These are phyloP conservation scores for Juglanconis oblonga DNA, from an alignment of 2,329 filamentous ascomycete species.

Conservation along the genomic window DNA sequence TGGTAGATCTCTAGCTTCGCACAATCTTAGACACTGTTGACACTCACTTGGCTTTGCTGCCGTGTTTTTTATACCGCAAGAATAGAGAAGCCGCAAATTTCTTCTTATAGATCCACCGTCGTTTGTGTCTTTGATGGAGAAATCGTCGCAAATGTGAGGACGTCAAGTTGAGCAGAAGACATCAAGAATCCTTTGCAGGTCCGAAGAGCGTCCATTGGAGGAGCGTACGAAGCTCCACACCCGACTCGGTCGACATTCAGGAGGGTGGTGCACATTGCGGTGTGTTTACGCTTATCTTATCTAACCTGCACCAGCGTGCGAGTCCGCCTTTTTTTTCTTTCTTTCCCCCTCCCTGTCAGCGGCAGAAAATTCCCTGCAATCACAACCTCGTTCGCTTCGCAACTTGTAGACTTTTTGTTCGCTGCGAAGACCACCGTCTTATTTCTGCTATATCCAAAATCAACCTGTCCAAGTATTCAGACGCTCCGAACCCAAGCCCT, in stretches of 20 bases:
- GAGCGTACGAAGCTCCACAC: too few species aligned
- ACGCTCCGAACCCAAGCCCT: background rate
- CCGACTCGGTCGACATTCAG: too few species aligned
- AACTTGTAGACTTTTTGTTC: background rate
- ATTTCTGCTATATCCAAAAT: background rate
- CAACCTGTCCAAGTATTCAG: background rate
- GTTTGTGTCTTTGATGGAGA: too few species aligned
- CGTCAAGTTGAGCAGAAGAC: too few species aligned
- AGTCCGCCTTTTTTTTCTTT: conserved; percentile 7
- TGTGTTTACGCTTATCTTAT: conserved; percentile 15
- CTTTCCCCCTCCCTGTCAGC: background rate
- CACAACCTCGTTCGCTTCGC: background rate
- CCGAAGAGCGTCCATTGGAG: too few species aligned
- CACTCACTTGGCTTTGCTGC: background rate
- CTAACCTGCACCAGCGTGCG: background rate
- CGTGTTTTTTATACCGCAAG: background rate
- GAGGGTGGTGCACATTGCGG: background rate
- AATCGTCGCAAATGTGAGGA: too few species aligned
- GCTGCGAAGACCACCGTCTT: background rate
- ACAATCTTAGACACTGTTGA: conserved; percentile 15
- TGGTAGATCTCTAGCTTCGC: conserved; percentile 14
- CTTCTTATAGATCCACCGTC: too few species aligned
- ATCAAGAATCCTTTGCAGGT: too few species aligned
- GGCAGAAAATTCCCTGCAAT: conserved; percentile 1
- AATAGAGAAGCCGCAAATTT: too few species aligned